phyloP scores from a whole-genome alignment of 2,329 filamentous ascomycete species.

The Botrytis paeoniae region DNA sequence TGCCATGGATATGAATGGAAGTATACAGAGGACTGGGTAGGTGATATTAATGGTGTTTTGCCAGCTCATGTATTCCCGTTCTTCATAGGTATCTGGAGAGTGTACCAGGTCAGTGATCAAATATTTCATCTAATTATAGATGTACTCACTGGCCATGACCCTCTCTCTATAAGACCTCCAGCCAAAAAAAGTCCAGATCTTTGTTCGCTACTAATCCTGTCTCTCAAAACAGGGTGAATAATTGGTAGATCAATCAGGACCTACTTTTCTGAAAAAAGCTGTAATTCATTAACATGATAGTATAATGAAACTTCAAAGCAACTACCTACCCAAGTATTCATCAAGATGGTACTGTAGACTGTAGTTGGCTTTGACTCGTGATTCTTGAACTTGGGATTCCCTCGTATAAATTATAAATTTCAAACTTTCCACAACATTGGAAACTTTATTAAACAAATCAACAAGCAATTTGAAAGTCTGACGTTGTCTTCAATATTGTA shows the following conservation, averaged over 20 bases:
- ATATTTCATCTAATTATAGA: slow-evolving; percentile 15
- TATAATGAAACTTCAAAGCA: not conserved
- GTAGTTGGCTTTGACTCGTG: not conserved
- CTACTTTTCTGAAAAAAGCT: not conserved
- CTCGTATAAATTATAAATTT: not conserved
- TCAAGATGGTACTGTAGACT: no score
- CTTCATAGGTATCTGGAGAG: slow-evolving; percentile 2
- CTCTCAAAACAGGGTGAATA: not conserved
- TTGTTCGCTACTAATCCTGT: not conserved
- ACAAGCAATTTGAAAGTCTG: not conserved
- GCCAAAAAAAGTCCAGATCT: slow-evolving; percentile 2
- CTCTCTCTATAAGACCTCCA: not conserved
- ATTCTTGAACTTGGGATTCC: not conserved
- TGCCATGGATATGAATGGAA: not conserved
- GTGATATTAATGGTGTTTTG: not conserved
- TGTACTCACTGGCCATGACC: not conserved
- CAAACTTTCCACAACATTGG: not conserved
- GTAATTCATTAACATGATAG: not conserved
- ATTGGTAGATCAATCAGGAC: slow-evolving; percentile 5
- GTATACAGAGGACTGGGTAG: not conserved
- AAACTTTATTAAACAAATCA: not conserved
- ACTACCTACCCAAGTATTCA: not conserved
- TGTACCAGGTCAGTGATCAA: not conserved
- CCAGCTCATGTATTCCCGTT: not conserved
- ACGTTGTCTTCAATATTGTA: not conserved